Conservation (phyloP, 176 grass and related monocot species). For the Juncus effusus region DNA sequence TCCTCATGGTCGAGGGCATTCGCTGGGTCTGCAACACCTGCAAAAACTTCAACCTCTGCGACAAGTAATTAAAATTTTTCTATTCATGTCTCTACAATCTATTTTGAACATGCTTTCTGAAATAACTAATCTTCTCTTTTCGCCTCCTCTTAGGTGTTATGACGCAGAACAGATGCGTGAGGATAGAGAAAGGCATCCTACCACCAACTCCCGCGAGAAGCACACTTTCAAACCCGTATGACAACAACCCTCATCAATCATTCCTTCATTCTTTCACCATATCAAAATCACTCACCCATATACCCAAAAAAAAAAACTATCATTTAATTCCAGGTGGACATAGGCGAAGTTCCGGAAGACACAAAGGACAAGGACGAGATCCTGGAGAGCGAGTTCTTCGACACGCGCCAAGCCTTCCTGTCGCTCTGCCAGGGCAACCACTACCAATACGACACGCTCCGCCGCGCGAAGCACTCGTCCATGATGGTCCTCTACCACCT, state of each 20-base stretch:
- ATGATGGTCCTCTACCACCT: conserved; percentile 99
- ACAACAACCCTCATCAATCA: conserved; percentile 10
- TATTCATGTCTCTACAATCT: no score
- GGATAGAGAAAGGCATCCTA: conserved; percentile 74
- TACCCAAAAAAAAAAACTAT: no score
- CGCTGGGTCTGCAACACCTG: conserved; percentile 90
- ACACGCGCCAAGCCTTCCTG: conserved; percentile 93
- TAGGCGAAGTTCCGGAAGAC: conserved; percentile 54
- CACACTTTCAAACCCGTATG: conserved; percentile 81
- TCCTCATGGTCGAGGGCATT: conserved; percentile 81
- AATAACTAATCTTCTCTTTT: conserved; percentile 13
- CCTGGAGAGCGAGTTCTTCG: conserved; percentile 97
- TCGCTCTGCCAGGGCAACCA: conserved; percentile 99
- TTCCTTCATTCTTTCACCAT: conserved; percentile 7
- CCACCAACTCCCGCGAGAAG: conserved; percentile 61
- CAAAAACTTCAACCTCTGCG: conserved; percentile 83
- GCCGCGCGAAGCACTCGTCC: conserved; percentile 95
- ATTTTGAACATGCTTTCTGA: background rate
- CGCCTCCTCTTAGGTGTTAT: conserved; percentile 57
- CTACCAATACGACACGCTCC: conserved; percentile 99
- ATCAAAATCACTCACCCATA: no score
- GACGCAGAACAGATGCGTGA: conserved; percentile 63
- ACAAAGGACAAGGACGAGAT: conserved; percentile 99
- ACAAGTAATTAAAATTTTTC: conserved; percentile 46
- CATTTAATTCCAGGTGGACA: conserved; percentile 58